Base-by-base conservation (phyloP, 1,284 basidiomycete genomes). In the Volvariella surrecta region DNA sequence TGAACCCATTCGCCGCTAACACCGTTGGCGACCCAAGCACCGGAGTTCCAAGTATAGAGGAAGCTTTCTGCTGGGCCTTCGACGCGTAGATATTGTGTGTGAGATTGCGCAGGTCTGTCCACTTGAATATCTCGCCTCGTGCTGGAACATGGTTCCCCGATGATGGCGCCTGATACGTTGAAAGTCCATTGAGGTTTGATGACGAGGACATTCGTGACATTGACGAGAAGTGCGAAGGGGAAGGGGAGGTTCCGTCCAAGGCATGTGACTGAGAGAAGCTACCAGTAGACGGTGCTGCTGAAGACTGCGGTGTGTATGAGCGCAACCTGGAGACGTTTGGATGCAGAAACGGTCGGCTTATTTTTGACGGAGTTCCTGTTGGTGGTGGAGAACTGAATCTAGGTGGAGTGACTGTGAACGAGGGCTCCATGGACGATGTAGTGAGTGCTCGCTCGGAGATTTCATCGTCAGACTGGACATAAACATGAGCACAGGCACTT, bases 261-360 rank as follows among this genome's bases (percentile, higher is more conserved):
- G 64, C 48, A 42, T 70, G 68, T 1, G 70, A 68, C 47, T 67
- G 66, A 32, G 71, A 66, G 35, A 65, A 56, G 53, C 71, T 75
- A 7, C 65, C 70, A 39, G 70, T 69, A 16, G 74, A 79, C 3
- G 68, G 58, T 7, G 66, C 52, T 20, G 68, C 74, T 1, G 79
- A 76, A 20, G 66, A 57, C 42, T 70, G 71, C 13, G 79, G 75
- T 8, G 71, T 72, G 48, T 68, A 74, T 1, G 86, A 88, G 30
- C 90, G 84, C 34, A 95, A 73, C 16, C 90, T 76, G 10, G 90
- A 95, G 6, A 93, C 76, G 19, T 74, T 79, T 1, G 89, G 88
- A 55, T 90, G 86, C 48, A 86, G 56, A 57, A 80, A 81, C 4
- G 76, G 73, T 45, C 64, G 70, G 20, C 67, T 54, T 3, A 66